Evolutionary conservation across 306 rosid genomes (phyloP), one percentile per base, ranked within the genome.

Genomic region (Argentina anserina): DNA sequence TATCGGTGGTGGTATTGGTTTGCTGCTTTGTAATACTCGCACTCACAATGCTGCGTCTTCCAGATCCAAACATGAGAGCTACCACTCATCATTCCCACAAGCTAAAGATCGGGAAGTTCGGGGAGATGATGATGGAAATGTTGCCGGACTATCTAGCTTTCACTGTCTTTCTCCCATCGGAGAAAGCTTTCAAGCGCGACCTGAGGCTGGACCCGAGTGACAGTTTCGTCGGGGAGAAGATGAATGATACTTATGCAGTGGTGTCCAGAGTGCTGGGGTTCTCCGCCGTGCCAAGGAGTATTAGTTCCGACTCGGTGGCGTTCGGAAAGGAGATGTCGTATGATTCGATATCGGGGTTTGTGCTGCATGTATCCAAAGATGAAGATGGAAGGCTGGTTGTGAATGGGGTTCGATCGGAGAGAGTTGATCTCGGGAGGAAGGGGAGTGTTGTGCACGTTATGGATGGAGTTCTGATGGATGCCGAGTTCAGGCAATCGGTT

Each of bases 381-480:
- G 72, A 65, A 21, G 89, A 85, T 75, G 94, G 90, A 56, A 84
- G 37, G 96, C 36, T 91, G 49, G 75, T 84, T n/a, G 98, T 89
- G 42, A 94, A 89, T 59, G 74, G 91, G 65, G 80, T 91, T 75
- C 79, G 86, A 31, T 88, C 96, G 3, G 76, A 85, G 75, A 76
- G 75, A 18, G 86, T 81, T 0, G 94, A 91, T 85, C 36, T 91
- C 50, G 80, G 82, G 72, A 87, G 78, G 79, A 70, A 59, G 25
- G 85, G 81, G 71, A 79, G 85, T 75, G 75, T 90, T 64, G 69
- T 90, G 3, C 98, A 93, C 79, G 70, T 87, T 28, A 85, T 89
- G 94, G 92, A 93, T 75, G 96, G 96, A 42, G 92, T 85, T 73
- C 33, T 88, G 59, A 95, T 91, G 97, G 97, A 95, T 78, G 87